Evolutionary conservation across 139 green algal species (phyloP), one percentile per base, ranked within the genome.

Genomic region (Micractinium conductrix): DNA sequence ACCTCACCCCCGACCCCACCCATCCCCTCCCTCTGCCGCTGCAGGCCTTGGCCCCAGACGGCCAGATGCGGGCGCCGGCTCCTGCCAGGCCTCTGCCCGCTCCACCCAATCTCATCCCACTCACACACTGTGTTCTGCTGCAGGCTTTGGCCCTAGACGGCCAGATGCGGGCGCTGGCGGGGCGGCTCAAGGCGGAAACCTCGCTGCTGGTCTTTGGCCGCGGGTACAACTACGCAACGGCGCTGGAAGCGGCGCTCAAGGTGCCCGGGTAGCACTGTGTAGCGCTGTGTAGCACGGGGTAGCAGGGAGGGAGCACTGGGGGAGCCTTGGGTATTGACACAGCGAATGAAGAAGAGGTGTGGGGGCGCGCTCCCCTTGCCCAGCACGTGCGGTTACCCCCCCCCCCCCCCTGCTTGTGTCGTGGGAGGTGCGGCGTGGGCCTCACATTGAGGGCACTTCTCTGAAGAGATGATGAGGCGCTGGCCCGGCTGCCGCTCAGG

Each of bases 211-310:
- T 92, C 37, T 92, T 94, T 78, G 92, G 90, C 28, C 89, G 93
- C 40, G 93, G 93, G 2, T 88, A 89, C 74, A 94, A 96, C 88
- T 96, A 96, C 73, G 91, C 93, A 40, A 96, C 93, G 28, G 93
- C 93, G 12, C 65, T 96, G 72, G 93, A 96, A 88, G 85, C 86
- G 42, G 90, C 90, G 3, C 87, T 93, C 71, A 93, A 93, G 83
- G 84, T 88, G n/a, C 2, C 42, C 2, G 37, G 33, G 44, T 4
- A 26, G 33, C 17, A 28, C n/a, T n/a, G n/a, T n/a, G n/a, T n/a
- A n/a, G 21, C 7, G 10, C 4, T 60, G 42, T 37, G 35, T n/a
- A n/a, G n/a, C n/a, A n/a, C n/a, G n/a, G n/a, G n/a, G n/a, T n/a
- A n/a, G n/a, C n/a, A n/a, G n/a, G n/a, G n/a, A n/a, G n/a, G n/a